Evolutionary conservation across 2,329 filamentous ascomycete species (phyloP), one percentile per base, ranked within the genome.

Genomic region (Akanthomyces muscarius): DNA sequence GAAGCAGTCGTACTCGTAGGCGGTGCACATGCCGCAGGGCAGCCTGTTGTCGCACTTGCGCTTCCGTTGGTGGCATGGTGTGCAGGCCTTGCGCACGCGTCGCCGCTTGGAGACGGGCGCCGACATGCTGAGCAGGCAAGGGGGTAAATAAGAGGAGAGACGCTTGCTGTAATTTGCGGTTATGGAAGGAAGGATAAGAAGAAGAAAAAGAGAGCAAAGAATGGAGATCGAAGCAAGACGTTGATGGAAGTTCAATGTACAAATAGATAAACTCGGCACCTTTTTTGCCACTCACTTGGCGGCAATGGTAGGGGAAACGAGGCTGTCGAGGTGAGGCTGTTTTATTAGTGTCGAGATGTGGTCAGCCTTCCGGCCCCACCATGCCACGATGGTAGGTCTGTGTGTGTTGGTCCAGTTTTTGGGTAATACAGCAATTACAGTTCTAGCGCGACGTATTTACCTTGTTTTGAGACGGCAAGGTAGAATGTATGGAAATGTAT

Each of bases 41-140:
- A 64, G 60, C n/a, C 61, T 28, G 61, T 55, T 63, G 60, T 69
- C 67, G 62, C 68, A 69, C 65, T 69, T 69, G 21, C 67, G 65
- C 63, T 69, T 69, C 44, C 68, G 66, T 54, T 68, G 65, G 16
- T 67, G 67, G 54, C 68, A 69, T 28, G 67, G 67, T 38, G 65
- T 67, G 61, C 67, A 69, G 52, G 67, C 68, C 47, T 65, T 68
- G 42, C 66, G 65, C 57, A 62, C 65, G 41, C 68, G 67, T 58
- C 65, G 68, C 56, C 67, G 67, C 61, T 47, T 67, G 42, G 63
- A 41, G 1, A 62, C 44, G 52, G 64, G 25, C 28, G 54, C 63
- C 18, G 63, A 65, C 64, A 66, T 67, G 57, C 3, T 47, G 23
- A n/a, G n/a, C n/a, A 41, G 13, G 11, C 21, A 10, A 45, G n/a